Evolutionary conservation across 2,329 filamentous ascomycete species (phyloP), one percentile per base, ranked within the genome.

Genomic region (Scedosporium minutisporum): DNA sequence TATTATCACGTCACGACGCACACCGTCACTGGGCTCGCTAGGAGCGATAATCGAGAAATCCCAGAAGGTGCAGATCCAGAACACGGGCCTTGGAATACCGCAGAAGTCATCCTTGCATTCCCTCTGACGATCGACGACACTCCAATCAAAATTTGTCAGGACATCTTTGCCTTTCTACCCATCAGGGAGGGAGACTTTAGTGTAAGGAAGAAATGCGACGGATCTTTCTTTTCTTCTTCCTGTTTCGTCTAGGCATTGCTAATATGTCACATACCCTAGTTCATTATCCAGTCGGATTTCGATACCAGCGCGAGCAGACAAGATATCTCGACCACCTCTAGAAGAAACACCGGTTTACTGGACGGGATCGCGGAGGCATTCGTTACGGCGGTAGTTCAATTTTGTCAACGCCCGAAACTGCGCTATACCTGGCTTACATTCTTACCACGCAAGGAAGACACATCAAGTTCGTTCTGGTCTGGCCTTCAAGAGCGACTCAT

Each of bases 261-360:
- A 48, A 48, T 78, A 80, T 3, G 18, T 48, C 16, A 48, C 6
- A 21, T n/a, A 10, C 16, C 10, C 16, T 6, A 77, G 70, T 82
- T 82, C 48, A 66, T 81, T 1, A 77, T 83, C 12, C 79, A 82
- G 7, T 71, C 76, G 5, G 79, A 82, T 64, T 82, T 82, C 62
- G 77, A 78, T 42, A 80, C 76, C 0, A 67, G 74, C n/a, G 78
- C 77, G 4, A 78, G 70, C 64, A 71, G 80, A 0, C 71, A 82
- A 64, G 75, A 77, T 57, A 71, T 81, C 3, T 67, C 74, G 1
- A 64, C 65, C 0, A 69, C 68, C 2, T 79, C 78, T 0, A 57
- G 41, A 1, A 65, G 78, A n/a, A 83, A 82, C 62, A 23, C 60
- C 2, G 64, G 29, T 0, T 71, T 82, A 0, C 63, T 48, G 6